phyloP scores from a whole-genome alignment of 164 flowering plant genomes.

The Platanus orientalis region DNA sequence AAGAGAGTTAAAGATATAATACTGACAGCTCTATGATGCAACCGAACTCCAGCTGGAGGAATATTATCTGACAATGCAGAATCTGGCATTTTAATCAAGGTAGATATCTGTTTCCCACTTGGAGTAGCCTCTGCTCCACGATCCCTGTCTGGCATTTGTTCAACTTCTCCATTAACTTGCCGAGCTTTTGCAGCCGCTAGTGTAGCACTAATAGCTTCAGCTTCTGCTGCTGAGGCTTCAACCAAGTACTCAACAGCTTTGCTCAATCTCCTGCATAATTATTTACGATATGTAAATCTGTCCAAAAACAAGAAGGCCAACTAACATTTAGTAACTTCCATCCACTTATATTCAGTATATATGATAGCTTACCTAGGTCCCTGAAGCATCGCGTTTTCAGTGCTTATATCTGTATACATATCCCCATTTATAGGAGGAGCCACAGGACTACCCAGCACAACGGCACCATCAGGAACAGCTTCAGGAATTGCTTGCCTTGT shows the following conservation, averaged over 20 bases:
- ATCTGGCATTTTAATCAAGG: constrained; percentile 54
- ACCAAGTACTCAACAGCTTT: constrained; percentile 80
- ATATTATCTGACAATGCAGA: constrained; percentile 36
- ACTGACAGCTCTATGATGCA: constrained; percentile 77
- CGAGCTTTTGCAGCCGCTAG: constrained; percentile 78
- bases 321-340: not conserved
- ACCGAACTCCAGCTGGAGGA: constrained; percentile 54
- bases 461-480: constrained; percentile 58
- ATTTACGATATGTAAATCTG: not conserved
- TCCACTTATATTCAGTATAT: not conserved
- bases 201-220: constrained; percentile 75
- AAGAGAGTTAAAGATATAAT: not conserved
- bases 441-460: constrained; percentile 69
- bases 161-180: constrained; percentile 74
- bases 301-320: not conserved
- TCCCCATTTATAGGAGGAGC: constrained; percentile 78
- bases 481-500: constrained; percentile 38
- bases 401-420: constrained; percentile 66
- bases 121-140: constrained; percentile 75
- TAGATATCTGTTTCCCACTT: constrained; percentile 56
- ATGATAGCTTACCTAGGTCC: constrained; percentile 47
- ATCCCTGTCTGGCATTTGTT: constrained; percentile 58
- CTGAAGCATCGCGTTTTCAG: constrained; percentile 66
- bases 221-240: constrained; percentile 83
- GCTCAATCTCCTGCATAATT: constrained; percentile 43